A percentile compares a stretch with the other conserved stretches of the same genome.
These are phyloP conservation scores for Dictyostelium purpureum DNA, from an alignment of 78 protist species.

Conservation along the genomic window DNA sequence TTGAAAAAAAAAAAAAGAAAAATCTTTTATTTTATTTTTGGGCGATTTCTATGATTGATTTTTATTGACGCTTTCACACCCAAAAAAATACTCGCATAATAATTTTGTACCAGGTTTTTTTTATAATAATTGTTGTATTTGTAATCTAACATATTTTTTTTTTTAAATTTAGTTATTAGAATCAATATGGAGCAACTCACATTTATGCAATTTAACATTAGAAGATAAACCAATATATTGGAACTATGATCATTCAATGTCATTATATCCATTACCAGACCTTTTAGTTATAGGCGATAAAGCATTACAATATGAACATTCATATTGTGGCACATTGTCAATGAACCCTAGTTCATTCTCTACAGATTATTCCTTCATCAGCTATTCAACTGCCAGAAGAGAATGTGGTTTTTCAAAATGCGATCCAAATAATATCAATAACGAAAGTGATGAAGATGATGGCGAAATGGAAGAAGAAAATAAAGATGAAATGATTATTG, in stretches of 20 bases:
- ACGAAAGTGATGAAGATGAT: not conserved
- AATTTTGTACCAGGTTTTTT: not conserved
- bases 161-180: constrained; percentile 17
- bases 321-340: not conserved
- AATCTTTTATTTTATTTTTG: no score
- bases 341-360: constrained; percentile 72
- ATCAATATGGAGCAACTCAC: constrained; percentile 70
- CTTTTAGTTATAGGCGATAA: constrained; percentile 74
- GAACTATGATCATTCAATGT: constrained; percentile 82
- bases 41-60: no score
- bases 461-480: not conserved
- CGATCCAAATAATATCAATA: not conserved
- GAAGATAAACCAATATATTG: constrained; percentile 83
- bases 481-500: not conserved
- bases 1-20: no score
- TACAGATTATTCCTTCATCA: constrained; percentile 42
- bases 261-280: constrained; percentile 83
- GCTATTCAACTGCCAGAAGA: constrained; percentile 14
- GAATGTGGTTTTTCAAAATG: not conserved
- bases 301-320: constrained; percentile 2
- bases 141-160: not conserved
- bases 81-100: no score
- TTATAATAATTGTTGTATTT: not conserved
- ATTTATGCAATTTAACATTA: constrained; percentile 78
- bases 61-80: no score